Percentiles rank a stretch among this genome's conserved stretches.
Evolutionary conservation across 1,284 basidiomycete genomes (phyloP).

Genomic region (Gomphus bonarii): DNA sequence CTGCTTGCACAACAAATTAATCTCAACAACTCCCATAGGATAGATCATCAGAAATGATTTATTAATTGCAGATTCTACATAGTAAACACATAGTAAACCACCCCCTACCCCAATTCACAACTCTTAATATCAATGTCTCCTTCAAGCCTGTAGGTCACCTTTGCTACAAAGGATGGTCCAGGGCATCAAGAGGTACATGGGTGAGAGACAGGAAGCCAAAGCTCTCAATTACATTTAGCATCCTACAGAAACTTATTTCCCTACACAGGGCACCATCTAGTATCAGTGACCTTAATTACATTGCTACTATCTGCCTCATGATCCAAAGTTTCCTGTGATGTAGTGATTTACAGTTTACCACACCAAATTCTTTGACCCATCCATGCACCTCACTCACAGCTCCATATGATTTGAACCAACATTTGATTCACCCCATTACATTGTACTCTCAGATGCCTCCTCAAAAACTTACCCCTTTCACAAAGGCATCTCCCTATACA

Average conservation of each 20-base stretch:
- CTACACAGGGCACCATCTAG: conserved; percentile 15
- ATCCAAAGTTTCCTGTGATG: neutral
- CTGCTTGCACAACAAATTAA: too few relatives aligned
- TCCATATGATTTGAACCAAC: neutral
- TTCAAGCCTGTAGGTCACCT: conserved; percentile 17
- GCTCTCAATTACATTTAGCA: conserved; percentile 2
- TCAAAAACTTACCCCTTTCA: neutral
- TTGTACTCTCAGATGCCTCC: neutral
- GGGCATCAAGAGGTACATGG: conserved; percentile 23
- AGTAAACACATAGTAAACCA: too few relatives aligned
- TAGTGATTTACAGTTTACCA: neutral
- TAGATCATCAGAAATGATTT: too few relatives aligned
- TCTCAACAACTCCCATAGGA: too few relatives aligned
- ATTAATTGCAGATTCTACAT: too few relatives aligned
- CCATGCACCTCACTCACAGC: neutral
- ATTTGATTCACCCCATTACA: neutral
- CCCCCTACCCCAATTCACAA: too few relatives aligned
- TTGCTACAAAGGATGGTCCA: conserved; percentile 19
- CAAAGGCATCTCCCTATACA: neutral
- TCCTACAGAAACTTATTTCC: conserved; percentile 17
- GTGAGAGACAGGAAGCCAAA: conserved; percentile 18
- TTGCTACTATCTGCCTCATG: neutral
- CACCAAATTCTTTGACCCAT: neutral
- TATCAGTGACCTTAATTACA: neutral
- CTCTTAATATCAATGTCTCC: too few relatives aligned